phyloP scores from a whole-genome alignment of 176 grass and related monocot genomes.

The Musa acuminata region DNA sequence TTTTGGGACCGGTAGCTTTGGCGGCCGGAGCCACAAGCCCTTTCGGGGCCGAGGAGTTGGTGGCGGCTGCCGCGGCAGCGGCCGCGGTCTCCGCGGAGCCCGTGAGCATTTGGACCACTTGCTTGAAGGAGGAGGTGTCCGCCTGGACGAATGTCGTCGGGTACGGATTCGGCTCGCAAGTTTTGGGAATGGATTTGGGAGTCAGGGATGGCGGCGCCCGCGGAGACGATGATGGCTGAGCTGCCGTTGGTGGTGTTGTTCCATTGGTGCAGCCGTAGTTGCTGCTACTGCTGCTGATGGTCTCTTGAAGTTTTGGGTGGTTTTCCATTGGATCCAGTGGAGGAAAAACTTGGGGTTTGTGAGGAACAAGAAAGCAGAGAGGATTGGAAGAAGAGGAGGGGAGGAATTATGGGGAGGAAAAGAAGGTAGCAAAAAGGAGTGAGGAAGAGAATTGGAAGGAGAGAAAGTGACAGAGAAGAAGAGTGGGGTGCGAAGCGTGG shows the following conservation, averaged over 20 bases:
- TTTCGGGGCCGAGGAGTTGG: conserved; percentile 2
- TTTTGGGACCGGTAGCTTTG: conserved; percentile 40
- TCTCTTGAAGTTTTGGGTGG: not conserved
- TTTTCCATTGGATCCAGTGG: not conserved
- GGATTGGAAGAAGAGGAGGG: too few species aligned
- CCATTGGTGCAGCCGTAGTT: not conserved
- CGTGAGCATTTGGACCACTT: conserved; percentile 10
- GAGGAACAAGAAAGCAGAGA: too few species aligned
- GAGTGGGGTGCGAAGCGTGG: too few species aligned
- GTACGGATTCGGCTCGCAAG: not conserved
- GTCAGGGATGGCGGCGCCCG: not conserved
- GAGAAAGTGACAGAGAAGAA: too few species aligned
- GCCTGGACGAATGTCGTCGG: conserved; percentile 10
- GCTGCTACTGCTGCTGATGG: not conserved
- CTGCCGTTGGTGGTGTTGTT: not conserved
- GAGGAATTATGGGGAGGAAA: not conserved
- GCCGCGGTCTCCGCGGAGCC: too few species aligned
- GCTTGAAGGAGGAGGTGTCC: conserved; percentile 14
- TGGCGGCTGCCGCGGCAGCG: conserved; percentile 32
- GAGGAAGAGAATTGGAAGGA: not conserved
- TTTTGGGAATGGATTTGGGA: not conserved
- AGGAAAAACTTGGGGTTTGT: not conserved
- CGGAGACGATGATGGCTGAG: conserved; percentile 6
- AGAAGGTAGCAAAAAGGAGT: not conserved
- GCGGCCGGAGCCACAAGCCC: not conserved